A percentile compares a stretch with the other conserved stretches of the same genome.
Conservation (phyloP, 2,329 filamentous ascomycete genomes). For the Tricladium varicosporioides region DNA sequence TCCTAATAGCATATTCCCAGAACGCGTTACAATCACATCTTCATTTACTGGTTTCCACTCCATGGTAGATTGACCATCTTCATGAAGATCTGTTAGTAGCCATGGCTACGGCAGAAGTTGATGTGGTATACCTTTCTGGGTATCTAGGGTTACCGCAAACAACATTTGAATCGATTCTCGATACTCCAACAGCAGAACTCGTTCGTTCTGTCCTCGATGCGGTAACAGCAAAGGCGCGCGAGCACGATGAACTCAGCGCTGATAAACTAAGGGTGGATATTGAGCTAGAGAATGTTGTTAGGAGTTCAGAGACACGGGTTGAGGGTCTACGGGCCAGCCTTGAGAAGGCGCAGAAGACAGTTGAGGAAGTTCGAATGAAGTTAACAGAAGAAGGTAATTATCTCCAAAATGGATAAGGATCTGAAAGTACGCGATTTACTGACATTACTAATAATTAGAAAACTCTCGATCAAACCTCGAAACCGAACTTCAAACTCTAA, state of each 20-base stretch:
- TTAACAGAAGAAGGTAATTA: conserved; percentile 75
- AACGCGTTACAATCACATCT: neutral
- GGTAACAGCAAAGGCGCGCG: conserved; percentile 75
- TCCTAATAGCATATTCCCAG: neutral
- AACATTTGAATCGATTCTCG: conserved; percentile 58
- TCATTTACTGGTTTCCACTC: neutral
- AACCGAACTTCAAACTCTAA: conserved; percentile 76
- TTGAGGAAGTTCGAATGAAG: conserved; percentile 77
- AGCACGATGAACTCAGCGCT: conserved; percentile 77
- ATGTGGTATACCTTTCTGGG: conserved; percentile 70
- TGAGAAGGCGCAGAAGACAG: conserved; percentile 80
- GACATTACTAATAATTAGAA: conserved; percentile 52
- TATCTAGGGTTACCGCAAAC: conserved; percentile 68
- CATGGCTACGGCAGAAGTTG: conserved; percentile 62
- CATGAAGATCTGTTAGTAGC: conserved; percentile 29
- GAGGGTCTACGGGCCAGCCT: conserved; percentile 78
- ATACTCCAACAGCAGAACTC: conserved; percentile 73
- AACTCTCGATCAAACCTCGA: conserved; percentile 72
- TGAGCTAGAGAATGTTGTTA: conserved; percentile 86
- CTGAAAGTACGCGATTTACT: conserved; percentile 7
- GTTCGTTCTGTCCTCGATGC: conserved; percentile 72
- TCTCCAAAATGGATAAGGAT: neutral
- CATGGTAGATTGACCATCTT: conserved; percentile 5
- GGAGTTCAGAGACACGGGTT: conserved; percentile 77
- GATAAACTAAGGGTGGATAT: conserved; percentile 90